Base-by-base conservation (phyloP, 495 filamentous ascomycete genomes). In the Daldinia childiae region DNA sequence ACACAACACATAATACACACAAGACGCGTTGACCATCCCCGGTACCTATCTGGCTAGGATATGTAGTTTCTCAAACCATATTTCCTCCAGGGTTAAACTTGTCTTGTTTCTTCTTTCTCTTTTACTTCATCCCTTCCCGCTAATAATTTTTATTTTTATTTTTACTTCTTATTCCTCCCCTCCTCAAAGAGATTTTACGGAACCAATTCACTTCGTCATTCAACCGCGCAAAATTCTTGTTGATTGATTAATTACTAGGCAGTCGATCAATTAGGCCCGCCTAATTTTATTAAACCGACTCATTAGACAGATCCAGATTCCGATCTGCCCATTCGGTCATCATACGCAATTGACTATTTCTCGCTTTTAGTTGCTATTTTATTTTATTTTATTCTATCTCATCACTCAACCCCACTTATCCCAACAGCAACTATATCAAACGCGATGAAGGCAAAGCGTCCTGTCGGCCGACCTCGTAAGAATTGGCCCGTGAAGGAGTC, bases 1-100 rank as follows among this genome's bases (percentile, higher is more conserved):
- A 65, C 39, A 56, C 32, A 52, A 52, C 3, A 66, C 50, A 54
- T 50, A 65, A 38, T 12, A 64, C 52, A 70, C 30, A 58, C 32
- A 64, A 72, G 64, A 67, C 69, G 69, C 69, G 64, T 72, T 72
- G 64, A 61, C 69, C 60, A 72, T 67, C 54, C 55, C 58, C 38
- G 43, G 59, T 55, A 66, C 59, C 63, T 61, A 45, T 70, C 36
- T 62, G 32, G 58, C 64, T 68, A 56, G 41, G 58, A 61, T 67
- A 60, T 29, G 63, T 62, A 41, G 8, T 58, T 19, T 48, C 6
- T 32, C 58, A 39, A 50, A 36, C 64, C 51, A 59, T 63, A 67
- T 72, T 60, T 60, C 58, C 60, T 50, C 36, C 58, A 58, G 27
- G 8, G 24, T 62, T 58, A 27, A 56, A 19, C 30, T 57, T 57